These are phyloP conservation scores for Micromonas commoda DNA, from an alignment of 139 green algal species.

Conservation along the genomic window DNA sequence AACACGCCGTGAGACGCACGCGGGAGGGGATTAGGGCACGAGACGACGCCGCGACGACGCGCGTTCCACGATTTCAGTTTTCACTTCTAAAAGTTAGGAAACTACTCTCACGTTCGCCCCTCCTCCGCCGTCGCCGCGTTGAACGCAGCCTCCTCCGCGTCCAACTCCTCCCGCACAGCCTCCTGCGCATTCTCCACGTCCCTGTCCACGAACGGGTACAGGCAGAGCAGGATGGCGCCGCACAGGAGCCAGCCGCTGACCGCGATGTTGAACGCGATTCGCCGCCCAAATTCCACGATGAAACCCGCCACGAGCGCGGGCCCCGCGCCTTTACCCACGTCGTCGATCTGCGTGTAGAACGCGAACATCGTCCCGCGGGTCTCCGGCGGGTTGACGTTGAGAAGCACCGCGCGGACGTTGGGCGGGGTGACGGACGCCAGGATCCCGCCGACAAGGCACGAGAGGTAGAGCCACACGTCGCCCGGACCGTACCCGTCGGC, in stretches of 20 bases:
- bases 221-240: neutral
- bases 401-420: constrained; percentile 13
- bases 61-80: no score
- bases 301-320: constrained; percentile 7
- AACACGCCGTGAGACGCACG: no score
- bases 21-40: no score
- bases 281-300: neutral
- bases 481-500: neutral
- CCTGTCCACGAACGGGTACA: neutral
- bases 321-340: constrained; percentile 10
- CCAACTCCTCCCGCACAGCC: neutral
- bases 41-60: no score
- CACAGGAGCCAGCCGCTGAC: constrained; percentile 9
- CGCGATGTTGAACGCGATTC: constrained; percentile 9
- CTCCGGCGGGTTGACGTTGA: constrained; percentile 17
- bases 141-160: neutral
- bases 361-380: constrained; percentile 11
- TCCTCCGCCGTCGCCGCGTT: neutral
- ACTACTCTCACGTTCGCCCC: no score
- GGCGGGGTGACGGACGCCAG: constrained; percentile 2
- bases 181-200: neutral
- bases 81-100: no score
- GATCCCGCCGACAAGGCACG: neutral
- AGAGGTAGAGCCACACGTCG: neutral
- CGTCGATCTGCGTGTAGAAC: constrained; percentile 17